Percentiles rank a stretch among this genome's conserved stretches.
Evolutionary conservation across 805 yeast genomes (phyloP).

Genomic region (Kuraishia piskuri): DNA sequence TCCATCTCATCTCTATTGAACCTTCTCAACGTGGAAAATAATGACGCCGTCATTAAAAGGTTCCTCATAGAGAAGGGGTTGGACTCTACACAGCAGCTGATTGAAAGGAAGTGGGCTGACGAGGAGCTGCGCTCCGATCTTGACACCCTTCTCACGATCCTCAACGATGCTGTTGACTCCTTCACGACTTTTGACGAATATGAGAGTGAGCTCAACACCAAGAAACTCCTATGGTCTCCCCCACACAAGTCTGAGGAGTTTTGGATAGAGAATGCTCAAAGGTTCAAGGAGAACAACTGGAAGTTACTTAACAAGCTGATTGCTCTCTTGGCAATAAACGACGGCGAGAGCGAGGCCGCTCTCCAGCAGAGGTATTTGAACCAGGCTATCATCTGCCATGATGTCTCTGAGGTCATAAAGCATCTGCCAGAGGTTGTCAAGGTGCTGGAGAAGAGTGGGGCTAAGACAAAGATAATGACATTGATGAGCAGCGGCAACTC

Average conservation of each 20-base stretch:
- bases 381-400: conserved; percentile 61
- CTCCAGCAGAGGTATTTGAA: conserved; percentile 20
- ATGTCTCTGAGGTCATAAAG: conserved; percentile 52
- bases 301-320: conserved; percentile 59
- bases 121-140: conserved; percentile 80
- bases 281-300: conserved; percentile 75
- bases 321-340: conserved; percentile 31
- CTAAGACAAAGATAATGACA: conserved; percentile 78
- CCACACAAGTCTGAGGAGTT: conserved; percentile 84
- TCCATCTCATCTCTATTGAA: conserved; percentile 69
- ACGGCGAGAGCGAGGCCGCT: conserved; percentile 19
- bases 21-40: conserved; percentile 34
- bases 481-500: conserved; percentile 73
- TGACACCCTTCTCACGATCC: conserved; percentile 41
- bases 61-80: conserved; percentile 69
- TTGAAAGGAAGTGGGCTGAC: conserved; percentile 90
- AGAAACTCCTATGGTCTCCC: conserved; percentile 80
- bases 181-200: conserved; percentile 93
- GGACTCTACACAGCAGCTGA: conserved; percentile 55
- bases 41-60: conserved; percentile 48
- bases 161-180: conserved; percentile 64
- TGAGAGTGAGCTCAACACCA: conserved; percentile 72
- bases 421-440: conserved; percentile 53
- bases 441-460: conserved; percentile 43
- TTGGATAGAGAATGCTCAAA: conserved; percentile 75